Percentiles rank a stretch among this genome's conserved stretches.
Evolutionary conservation across 352 stramenopile genomes (phyloP).

Genomic region (Phytophthora idaei): DNA sequence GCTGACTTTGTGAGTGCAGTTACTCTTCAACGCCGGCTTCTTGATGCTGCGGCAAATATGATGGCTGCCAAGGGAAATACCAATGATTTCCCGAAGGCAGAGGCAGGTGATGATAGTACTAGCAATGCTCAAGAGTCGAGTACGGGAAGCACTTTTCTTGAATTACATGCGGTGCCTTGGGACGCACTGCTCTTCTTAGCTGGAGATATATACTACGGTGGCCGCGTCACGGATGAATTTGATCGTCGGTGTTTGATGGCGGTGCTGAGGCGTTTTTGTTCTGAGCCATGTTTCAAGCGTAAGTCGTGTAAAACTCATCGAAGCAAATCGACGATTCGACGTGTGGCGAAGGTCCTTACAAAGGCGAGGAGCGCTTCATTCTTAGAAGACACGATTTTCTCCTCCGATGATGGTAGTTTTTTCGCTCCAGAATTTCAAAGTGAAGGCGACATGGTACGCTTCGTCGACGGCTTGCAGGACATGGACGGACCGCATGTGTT

Average conservation of each 20-base stretch:
- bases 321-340: slow-evolving; percentile 2
- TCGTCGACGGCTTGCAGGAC: slow-evolving; percentile 54
- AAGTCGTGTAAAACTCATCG: background rate
- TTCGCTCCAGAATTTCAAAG: slow-evolving; percentile 46
- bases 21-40: slow-evolving; percentile 54
- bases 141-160: background rate
- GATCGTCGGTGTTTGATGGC: slow-evolving; percentile 74
- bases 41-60: slow-evolving; percentile 32
- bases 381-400: slow-evolving; percentile 16
- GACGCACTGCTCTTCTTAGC: slow-evolving; percentile 81
- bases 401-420: slow-evolving; percentile 42
- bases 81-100: background rate
- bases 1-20: slow-evolving; percentile 79
- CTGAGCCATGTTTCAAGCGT: slow-evolving; percentile 16
- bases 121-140: background rate
- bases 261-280: slow-evolving; percentile 74
- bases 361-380: slow-evolving; percentile 15
- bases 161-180: slow-evolving; percentile 52
- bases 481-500: slow-evolving; percentile 76
- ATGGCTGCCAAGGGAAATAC: background rate
- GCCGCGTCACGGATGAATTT: slow-evolving; percentile 83
- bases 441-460: slow-evolving; percentile 45
- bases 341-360: background rate
- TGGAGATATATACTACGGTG: slow-evolving; percentile 84
- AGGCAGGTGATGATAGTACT: background rate